These are phyloP conservation scores for Clarireedia paspali DNA, from an alignment of 2,329 filamentous ascomycete genomes.

Conservation along the genomic window DNA sequence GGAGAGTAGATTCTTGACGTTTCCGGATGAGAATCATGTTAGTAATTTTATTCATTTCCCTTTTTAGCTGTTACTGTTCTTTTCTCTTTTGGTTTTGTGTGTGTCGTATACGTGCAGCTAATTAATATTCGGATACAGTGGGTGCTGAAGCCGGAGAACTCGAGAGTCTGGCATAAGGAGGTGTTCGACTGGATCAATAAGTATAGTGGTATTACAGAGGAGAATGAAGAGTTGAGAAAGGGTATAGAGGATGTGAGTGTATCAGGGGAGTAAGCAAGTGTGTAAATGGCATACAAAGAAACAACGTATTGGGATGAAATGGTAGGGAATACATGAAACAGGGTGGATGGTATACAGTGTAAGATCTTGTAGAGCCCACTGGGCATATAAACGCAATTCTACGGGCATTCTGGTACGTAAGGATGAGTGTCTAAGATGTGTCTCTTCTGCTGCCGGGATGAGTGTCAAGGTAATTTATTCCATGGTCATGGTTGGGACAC, in stretches of 20 bases:
- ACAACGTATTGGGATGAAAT: no score
- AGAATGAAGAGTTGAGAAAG: slow-evolving; percentile 17
- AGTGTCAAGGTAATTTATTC: no score
- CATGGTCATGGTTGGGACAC: no score
- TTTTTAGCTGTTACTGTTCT: not conserved
- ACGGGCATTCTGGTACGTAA: no score
- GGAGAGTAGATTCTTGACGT: slow-evolving; percentile 54
- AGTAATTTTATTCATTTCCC: slow-evolving; percentile 11
- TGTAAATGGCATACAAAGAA: not conserved
- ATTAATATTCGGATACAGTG: slow-evolving; percentile 38
- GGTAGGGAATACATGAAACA: no score
- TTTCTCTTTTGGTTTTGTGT: not conserved
- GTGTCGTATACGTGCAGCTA: not conserved
- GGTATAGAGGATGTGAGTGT: slow-evolving; percentile 11
- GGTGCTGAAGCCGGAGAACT: slow-evolving; percentile 90
- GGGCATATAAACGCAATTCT: no score
- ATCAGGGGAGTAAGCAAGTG: not conserved
- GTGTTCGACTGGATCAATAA: slow-evolving; percentile 73
- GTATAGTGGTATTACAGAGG: slow-evolving; percentile 41
- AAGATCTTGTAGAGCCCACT: no score
- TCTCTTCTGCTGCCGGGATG: no score
- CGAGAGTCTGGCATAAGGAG: slow-evolving; percentile 79
- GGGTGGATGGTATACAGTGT: no score
- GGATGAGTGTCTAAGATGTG: no score
- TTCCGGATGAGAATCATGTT: slow-evolving; percentile 61